Evolutionary conservation across 1,284 basidiomycete species (phyloP).

Genomic region (Neonothopanus nambi): DNA sequence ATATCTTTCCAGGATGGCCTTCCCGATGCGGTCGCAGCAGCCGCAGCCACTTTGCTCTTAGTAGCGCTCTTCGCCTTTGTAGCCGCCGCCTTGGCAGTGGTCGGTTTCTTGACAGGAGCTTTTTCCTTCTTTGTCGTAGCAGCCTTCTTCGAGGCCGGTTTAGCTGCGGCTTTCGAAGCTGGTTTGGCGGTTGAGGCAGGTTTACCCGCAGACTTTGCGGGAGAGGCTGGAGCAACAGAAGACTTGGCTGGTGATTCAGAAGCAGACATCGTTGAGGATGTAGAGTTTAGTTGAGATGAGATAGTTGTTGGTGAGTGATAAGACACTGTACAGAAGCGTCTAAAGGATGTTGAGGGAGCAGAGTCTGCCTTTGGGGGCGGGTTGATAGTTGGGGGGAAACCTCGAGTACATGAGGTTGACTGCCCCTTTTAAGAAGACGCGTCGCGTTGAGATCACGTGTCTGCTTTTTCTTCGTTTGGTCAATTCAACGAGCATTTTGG

Average conservation of each 20-base stretch:
- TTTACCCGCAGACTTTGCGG: constrained; percentile 18
- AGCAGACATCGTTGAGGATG: constrained; percentile 26
- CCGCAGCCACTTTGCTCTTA: background rate
- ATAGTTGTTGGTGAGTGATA: constrained; percentile 5
- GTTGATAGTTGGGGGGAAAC: constrained; percentile 15
- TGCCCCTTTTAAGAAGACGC: constrained; percentile 2
- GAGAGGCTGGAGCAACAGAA: constrained; percentile 15
- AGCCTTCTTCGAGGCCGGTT: constrained; percentile 14
- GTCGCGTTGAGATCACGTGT: constrained; percentile 6
- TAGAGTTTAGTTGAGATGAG: constrained; percentile 7
- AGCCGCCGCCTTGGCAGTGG: constrained; percentile 26
- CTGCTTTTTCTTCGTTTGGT: constrained; percentile 32
- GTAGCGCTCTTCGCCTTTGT: constrained; percentile 28
- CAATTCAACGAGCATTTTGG: constrained; percentile 19
- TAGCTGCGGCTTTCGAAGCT: constrained; percentile 10
- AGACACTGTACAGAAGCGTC: background rate
- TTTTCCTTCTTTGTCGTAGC: constrained; percentile 31
- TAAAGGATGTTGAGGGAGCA: constrained; percentile 2
- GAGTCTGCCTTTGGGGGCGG: constrained; percentile 2
- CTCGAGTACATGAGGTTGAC: constrained; percentile 1
- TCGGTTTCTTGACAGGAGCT: constrained; percentile 35
- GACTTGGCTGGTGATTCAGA: constrained; percentile 22
- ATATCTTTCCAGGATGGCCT: constrained; percentile 63
- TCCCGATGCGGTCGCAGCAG: background rate
- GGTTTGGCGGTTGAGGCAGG: constrained; percentile 22